Conservation (phyloP, 305 asterid species). For the Galium porrigens region DNA sequence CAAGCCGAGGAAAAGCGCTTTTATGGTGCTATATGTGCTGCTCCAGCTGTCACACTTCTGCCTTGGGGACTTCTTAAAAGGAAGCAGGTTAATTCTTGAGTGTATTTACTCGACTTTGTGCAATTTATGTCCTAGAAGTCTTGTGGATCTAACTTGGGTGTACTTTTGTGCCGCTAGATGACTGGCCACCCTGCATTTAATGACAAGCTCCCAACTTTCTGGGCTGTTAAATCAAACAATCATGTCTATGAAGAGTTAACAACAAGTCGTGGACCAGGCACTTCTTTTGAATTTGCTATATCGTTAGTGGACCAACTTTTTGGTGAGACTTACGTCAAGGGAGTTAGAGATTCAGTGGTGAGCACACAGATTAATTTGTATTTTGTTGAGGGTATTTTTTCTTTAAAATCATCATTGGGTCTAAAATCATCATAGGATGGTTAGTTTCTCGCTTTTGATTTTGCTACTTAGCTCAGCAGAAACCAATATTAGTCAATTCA, state of each 20-base stretch:
- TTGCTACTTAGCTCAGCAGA: slow-evolving; percentile 9
- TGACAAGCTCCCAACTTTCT: slow-evolving; percentile 61
- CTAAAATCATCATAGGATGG: not conserved
- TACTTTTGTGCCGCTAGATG: slow-evolving; percentile 30
- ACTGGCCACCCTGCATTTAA: slow-evolving; percentile 95
- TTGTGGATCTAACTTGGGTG: slow-evolving; percentile 20
- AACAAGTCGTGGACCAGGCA: slow-evolving; percentile 93
- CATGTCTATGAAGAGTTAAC: slow-evolving; percentile 79
- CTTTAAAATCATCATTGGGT: not conserved
- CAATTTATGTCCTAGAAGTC: not conserved
- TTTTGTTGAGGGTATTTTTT: slow-evolving; percentile 3
- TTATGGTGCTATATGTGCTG: slow-evolving; percentile 84
- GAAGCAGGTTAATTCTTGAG: slow-evolving; percentile 39
- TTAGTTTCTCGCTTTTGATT: slow-evolving; percentile 1
- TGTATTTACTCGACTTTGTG: slow-evolving; percentile 8
- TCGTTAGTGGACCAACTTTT: slow-evolving; percentile 72
- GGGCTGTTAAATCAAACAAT: slow-evolving; percentile 64
- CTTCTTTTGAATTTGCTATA: slow-evolving; percentile 55
- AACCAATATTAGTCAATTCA: not conserved
- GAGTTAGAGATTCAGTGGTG: slow-evolving; percentile 49
- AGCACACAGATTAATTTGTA: slow-evolving; percentile 9
- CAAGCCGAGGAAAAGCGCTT: slow-evolving; percentile 65
- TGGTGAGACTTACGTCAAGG: slow-evolving; percentile 52
- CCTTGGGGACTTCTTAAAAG: slow-evolving; percentile 89
- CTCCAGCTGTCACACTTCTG: slow-evolving; percentile 80